These are phyloP conservation scores for Ambrosia hybrid DNA, from an alignment of 140 eudicot genomes.

Conservation along the genomic window DNA sequence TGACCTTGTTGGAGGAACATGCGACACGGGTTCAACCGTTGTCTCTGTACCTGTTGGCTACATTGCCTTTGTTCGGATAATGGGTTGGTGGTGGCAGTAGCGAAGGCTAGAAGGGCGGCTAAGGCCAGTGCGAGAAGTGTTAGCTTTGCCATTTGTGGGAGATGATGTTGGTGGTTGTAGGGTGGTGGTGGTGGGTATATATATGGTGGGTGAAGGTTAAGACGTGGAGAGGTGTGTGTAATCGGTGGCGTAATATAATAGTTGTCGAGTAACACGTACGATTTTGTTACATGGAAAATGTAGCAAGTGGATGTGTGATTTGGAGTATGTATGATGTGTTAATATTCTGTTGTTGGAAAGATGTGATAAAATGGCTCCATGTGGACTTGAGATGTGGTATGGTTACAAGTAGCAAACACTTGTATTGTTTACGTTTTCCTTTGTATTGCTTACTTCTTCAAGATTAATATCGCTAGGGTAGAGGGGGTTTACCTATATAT, in stretches of 20 bases:
- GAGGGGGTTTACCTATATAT: no score
- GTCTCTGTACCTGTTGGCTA: conserved; percentile 1
- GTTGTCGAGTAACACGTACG: conserved; percentile 12
- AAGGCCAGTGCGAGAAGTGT: conserved; percentile 14
- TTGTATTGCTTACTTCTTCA: no score
- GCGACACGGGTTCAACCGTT: conserved; percentile 14
- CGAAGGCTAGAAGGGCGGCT: conserved; percentile 15
- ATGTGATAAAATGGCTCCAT: neutral
- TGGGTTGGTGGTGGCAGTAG: conserved; percentile 24
- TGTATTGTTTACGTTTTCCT: no score
- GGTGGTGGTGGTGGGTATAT: conserved; percentile 15
- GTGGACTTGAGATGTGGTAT: neutral
- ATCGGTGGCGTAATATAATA: conserved; percentile 3
- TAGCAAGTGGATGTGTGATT: neutral
- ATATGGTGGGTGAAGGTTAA: neutral
- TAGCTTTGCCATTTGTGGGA: conserved; percentile 25
- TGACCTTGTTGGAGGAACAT: conserved; percentile 17
- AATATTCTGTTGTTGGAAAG: neutral
- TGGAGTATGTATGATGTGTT: conserved; percentile 10
- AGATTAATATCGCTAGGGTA: no score
- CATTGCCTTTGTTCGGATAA: conserved; percentile 1
- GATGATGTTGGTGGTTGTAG: conserved; percentile 2
- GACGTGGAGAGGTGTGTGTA: neutral
- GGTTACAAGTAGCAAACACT: neutral
- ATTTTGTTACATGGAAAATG: conserved; percentile 9